These are phyloP conservation scores for Cyberlindnera maclurae DNA, from an alignment of 805 yeast genomes.

Conservation along the genomic window DNA sequence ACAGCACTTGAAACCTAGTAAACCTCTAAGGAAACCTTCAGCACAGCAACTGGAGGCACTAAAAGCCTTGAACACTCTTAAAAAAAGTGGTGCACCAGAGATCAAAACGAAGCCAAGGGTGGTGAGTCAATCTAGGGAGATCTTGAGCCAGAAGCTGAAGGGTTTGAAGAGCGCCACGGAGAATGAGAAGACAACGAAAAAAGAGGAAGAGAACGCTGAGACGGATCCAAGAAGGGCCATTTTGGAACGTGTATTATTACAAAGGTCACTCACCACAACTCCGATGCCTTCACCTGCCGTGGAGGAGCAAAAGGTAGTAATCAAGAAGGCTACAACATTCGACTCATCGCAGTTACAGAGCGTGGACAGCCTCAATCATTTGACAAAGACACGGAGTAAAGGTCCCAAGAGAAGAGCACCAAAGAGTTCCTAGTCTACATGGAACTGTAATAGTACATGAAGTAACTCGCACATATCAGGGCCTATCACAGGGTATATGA, in stretches of 20 bases:
- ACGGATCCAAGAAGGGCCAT: constrained; percentile 7
- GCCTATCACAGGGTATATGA: background rate
- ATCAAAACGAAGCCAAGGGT: constrained; percentile 17
- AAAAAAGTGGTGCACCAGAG: constrained; percentile 9
- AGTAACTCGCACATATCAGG: too few species aligned
- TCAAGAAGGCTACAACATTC: constrained; percentile 20
- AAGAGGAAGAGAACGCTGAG: background rate
- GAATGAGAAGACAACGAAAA: background rate
- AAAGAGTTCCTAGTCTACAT: constrained; percentile 3
- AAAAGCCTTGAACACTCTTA: constrained; percentile 8
- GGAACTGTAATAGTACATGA: background rate
- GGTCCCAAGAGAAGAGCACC: constrained; percentile 34
- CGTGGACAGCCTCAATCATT: constrained; percentile 20
- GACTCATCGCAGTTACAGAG: constrained; percentile 5
- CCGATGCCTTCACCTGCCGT: too few species aligned
- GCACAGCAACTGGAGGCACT: constrained; percentile 17
- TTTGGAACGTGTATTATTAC: constrained; percentile 11
- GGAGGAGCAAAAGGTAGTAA: too few species aligned
- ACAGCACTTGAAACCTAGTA: constrained; percentile 11
- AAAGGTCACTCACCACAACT: too few species aligned
- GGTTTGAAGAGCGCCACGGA: constrained; percentile 9
- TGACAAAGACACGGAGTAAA: constrained; percentile 26
- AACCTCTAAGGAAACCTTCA: constrained; percentile 13
- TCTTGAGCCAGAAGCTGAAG: constrained; percentile 10
- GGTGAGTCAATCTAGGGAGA: constrained; percentile 17